A percentile compares a stretch with the other conserved stretches of the same genome.
Evolutionary conservation across 768 basidiomycete species (phyloP).

Genomic region (Podaxis sp.): DNA sequence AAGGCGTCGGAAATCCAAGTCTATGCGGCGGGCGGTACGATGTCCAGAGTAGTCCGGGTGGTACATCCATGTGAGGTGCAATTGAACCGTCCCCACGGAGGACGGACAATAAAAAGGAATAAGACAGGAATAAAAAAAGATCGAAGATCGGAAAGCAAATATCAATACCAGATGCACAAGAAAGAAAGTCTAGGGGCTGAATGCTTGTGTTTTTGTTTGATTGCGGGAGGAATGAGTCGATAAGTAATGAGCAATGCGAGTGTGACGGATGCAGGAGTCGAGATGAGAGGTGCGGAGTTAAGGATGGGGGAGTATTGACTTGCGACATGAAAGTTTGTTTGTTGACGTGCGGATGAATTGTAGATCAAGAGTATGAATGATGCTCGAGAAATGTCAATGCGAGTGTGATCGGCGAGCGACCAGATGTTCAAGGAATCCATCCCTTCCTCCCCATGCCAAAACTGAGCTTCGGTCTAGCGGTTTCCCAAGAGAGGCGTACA

Average conservation of each 20-base stretch:
- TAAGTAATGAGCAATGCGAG: background rate
- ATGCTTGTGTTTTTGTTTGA: slow-evolving; percentile 5
- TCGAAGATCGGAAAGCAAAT: background rate
- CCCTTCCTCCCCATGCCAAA: slow-evolving; percentile 8
- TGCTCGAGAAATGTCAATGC: slow-evolving; percentile 1
- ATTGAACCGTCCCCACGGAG: background rate
- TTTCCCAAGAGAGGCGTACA: slow-evolving; percentile 36
- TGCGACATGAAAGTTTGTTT: background rate
- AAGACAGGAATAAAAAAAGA: slow-evolving; percentile 12
- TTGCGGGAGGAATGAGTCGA: background rate
- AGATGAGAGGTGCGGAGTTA: background rate
- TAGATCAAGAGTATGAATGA: slow-evolving; percentile 1
- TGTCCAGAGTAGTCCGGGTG: background rate
- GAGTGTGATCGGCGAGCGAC: background rate
- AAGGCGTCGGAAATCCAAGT: background rate
- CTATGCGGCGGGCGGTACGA: background rate
- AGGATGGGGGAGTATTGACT: background rate
- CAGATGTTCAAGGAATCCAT: slow-evolving; percentile 11
- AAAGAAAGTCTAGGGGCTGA: background rate
- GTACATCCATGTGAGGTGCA: slow-evolving; percentile 1
- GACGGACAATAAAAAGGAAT: slow-evolving; percentile 13
- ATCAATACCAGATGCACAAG: background rate
- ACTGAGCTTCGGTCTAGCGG: slow-evolving; percentile 19
- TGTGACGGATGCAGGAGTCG: background rate
- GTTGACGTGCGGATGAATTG: background rate